Base-by-base conservation (phyloP, 495 filamentous ascomycete genomes). In the Evernia prunastri region DNA sequence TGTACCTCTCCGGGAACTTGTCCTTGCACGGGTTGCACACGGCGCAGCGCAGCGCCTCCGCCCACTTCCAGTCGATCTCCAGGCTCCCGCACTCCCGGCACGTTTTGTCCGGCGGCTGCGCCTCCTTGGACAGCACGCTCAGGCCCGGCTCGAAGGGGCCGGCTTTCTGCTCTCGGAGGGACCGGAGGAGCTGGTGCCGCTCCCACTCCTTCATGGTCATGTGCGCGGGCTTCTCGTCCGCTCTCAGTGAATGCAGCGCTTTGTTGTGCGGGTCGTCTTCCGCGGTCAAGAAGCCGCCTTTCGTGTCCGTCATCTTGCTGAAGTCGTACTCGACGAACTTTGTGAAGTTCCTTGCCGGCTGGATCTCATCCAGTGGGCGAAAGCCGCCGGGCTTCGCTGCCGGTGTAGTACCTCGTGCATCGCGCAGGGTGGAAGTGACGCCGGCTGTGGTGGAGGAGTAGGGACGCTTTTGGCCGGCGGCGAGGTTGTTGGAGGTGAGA, bases 311-410 rank as follows among this genome's bases (percentile, higher is more conserved):
- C 90, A 98, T 98, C 77, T 91, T 91, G 67, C 87, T 90, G 68
- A 98, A 92, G 77, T 98, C 95, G 74, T 96, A 97, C 64, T 98
- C 94, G 68, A 98, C 90, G 75, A 87, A 97, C 74, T 92, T 91
- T 51, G 86, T 82, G 69, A 97, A 96, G 68, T 93, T 96, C 61
- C 82, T 83, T 57, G 86, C 88, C 3, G 88, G 84, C 63, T 82
- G 82, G 65, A 96, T 89, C 18, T 81, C 75, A 57, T 85, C 81
- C 25, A 82, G 74, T 12, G 76, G 79, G 31, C 75, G 72, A 39
- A 66, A 68, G 36, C 47, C 56, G 56, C 71, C 69, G 36, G 73
- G 66, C 40, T 74, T 69, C 27, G 63, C 63, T 15, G 67, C 35
- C 43, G 72, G 65, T 11, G 69, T 73, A 0, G 51, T 54, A 40